Percentiles rank a stretch among this genome's conserved stretches.
These are phyloP conservation scores for Agrocybe praecox DNA, from an alignment of 768 basidiomycete genomes.

Conservation along the genomic window DNA sequence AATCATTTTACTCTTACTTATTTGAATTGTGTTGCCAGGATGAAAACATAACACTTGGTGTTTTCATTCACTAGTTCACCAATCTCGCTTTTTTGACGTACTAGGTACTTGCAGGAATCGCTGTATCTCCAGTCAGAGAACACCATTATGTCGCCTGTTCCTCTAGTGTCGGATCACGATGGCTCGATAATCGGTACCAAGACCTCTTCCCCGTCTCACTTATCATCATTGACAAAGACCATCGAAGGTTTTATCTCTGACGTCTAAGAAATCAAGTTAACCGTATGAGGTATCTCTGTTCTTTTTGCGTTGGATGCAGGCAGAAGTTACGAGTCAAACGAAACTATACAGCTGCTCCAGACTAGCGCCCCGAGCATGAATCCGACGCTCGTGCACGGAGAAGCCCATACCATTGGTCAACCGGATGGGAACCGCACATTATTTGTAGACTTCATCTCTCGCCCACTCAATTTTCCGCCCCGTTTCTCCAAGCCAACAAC, in stretches of 20 bases:
- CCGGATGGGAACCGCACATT: neutral
- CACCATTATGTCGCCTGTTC: neutral
- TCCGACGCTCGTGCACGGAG: neutral
- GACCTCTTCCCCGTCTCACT: neutral
- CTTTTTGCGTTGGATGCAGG: neutral
- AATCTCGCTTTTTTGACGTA: no score
- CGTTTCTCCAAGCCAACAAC: neutral
- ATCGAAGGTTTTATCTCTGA: neutral
- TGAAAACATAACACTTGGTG: no score
- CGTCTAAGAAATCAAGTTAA: neutral
- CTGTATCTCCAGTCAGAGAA: neutral
- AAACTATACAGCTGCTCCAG: neutral
- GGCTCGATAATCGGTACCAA: neutral
- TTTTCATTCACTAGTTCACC: no score
- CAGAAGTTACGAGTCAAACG: neutral
- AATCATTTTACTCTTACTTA: no score
- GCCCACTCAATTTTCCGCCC: neutral
- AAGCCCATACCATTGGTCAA: neutral
- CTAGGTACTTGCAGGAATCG: neutral
- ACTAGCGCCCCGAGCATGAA: neutral
- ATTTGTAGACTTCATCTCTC: neutral
- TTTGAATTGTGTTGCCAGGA: no score
- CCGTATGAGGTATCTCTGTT: neutral
- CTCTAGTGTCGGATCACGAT: neutral
- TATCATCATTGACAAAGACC: neutral